Evolutionary conservation across 1,139 yeast genomes (phyloP).

Genomic region (Yamadazyma sp.): DNA sequence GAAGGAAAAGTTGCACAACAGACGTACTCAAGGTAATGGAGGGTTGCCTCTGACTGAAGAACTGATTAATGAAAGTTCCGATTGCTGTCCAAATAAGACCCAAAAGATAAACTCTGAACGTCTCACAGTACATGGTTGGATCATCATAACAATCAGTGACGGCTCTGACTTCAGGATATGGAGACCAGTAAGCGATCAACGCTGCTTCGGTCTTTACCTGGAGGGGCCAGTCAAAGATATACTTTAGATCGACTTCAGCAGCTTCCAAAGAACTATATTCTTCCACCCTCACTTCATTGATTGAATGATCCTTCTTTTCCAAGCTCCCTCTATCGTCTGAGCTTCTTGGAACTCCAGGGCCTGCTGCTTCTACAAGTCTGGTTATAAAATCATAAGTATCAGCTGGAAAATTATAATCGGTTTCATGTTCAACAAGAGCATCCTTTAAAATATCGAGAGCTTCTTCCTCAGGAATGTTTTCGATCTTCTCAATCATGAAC

Average conservation of each 20-base stretch:
- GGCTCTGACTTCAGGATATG: conserved; percentile 66
- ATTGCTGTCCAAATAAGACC: conserved; percentile 54
- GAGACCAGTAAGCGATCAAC: conserved; percentile 54
- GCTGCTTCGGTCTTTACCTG: conserved; percentile 44
- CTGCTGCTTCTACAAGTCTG: conserved; percentile 23
- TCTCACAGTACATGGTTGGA: conserved; percentile 50
- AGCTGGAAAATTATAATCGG: conserved; percentile 25
- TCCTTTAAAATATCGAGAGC: conserved; percentile 21
- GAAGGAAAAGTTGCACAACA: conserved; percentile 40
- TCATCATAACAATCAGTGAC: conserved; percentile 57
- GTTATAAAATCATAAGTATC: conserved; percentile 21
- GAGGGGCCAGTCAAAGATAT: conserved; percentile 25
- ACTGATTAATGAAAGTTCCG: conserved; percentile 56
- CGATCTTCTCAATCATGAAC: conserved; percentile 32
- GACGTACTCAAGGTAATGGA: conserved; percentile 41
- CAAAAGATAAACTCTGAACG: conserved; percentile 53
- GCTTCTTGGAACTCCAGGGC: neutral
- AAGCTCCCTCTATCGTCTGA: neutral
- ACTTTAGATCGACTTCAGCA: conserved; percentile 41
- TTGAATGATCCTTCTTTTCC: conserved; percentile 2
- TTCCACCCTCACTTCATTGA: neutral
- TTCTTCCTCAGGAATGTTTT: conserved; percentile 20
- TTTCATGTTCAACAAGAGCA: conserved; percentile 19
- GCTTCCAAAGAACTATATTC: conserved; percentile 42
- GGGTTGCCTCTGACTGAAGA: conserved; percentile 58